Evolutionary conservation across 345 rosid species (phyloP), one percentile per base, ranked within the genome.

Genomic region (Dipteronia dyeriana): DNA sequence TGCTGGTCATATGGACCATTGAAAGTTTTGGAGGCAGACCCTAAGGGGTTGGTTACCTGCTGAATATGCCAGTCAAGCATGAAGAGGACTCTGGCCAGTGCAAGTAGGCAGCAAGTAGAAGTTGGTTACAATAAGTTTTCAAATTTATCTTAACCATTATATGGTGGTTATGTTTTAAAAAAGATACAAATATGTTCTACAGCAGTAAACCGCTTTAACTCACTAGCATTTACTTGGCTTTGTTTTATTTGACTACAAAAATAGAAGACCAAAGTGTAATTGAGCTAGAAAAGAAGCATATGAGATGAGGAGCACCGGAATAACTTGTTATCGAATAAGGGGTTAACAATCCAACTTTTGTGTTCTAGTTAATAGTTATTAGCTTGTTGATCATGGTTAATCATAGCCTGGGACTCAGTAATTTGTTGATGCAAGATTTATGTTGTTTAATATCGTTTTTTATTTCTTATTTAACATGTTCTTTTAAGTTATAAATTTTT

Each of bases 331-430:
- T 59, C 60, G 56, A 23, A 12, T 38, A 38, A 73, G 41, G 62
- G 63, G 62, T 73, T 53, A 19, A 34, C n/a, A 25, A 16, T 34
- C 38, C 67, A 31, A 23, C 11, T 25, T 8, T 73, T 22, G 64
- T n/a, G 57, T 43, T 9, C 41, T 43, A 43, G 38, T 43, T 62
- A 16, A 43, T 9, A 23, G 68, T 43, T 62, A 16, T 61, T 9
- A 23, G 68, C 59, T 62, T 41, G 76, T 61, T 43, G 47, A 56
- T 54, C 73, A 70, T 54, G 45, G 63, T n/a, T 53, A 56, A 31
- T 29, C 11, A 16, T 54, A 23, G 8, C 73, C 57, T 29, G 17
- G 20, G 61, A n/a, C 16, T 34, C 61, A 43, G 14, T 41, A 62
- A 7, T 20, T 7, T 71, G 59, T 56, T 25, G 3, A 39, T 20